Evolutionary conservation across 495 filamentous ascomycete genomes (phyloP).

Genomic region (Darksidea phi): DNA sequence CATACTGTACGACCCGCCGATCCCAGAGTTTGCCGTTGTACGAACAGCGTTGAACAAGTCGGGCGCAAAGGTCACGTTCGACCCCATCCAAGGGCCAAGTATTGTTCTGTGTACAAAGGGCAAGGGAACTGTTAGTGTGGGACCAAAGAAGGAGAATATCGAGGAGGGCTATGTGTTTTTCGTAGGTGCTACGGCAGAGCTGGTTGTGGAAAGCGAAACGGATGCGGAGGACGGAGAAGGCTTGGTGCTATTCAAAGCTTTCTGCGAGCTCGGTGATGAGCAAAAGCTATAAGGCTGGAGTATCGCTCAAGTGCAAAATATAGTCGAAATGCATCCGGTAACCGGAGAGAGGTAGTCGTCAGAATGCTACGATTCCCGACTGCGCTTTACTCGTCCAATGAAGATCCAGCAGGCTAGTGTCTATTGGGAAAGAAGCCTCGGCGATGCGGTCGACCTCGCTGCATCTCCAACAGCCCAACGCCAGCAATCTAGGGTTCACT

Average conservation of each 20-base stretch:
- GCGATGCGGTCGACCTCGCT: too few species aligned
- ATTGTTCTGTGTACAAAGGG: slow-evolving; percentile 87
- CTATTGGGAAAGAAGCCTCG: too few species aligned
- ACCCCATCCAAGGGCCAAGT: slow-evolving; percentile 81
- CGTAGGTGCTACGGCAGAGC: slow-evolving; percentile 85
- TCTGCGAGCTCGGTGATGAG: slow-evolving; percentile 66
- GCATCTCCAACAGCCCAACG: too few species aligned
- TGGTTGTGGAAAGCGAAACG: slow-evolving; percentile 61
- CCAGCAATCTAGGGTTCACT: too few species aligned
- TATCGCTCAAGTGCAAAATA: background rate
- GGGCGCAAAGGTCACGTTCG: slow-evolving; percentile 80
- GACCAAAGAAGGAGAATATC: slow-evolving; percentile 68
- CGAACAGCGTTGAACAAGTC: slow-evolving; percentile 69
- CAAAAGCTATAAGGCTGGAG: slow-evolving; percentile 11
- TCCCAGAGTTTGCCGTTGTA: slow-evolving; percentile 93
- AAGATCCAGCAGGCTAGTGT: too few species aligned
- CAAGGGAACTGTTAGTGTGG: slow-evolving; percentile 78
- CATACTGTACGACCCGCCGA: slow-evolving; percentile 87
- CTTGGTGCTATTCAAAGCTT: slow-evolving; percentile 91
- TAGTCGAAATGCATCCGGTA: background rate
- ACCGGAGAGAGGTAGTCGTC: background rate
- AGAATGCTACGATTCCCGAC: too few species aligned
- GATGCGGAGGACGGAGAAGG: slow-evolving; percentile 52
- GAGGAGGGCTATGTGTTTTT: slow-evolving; percentile 85
- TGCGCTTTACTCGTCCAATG: too few species aligned